phyloP scores from a whole-genome alignment of 192 early-diverging fungal species.

The Entomortierella beljakovae region DNA sequence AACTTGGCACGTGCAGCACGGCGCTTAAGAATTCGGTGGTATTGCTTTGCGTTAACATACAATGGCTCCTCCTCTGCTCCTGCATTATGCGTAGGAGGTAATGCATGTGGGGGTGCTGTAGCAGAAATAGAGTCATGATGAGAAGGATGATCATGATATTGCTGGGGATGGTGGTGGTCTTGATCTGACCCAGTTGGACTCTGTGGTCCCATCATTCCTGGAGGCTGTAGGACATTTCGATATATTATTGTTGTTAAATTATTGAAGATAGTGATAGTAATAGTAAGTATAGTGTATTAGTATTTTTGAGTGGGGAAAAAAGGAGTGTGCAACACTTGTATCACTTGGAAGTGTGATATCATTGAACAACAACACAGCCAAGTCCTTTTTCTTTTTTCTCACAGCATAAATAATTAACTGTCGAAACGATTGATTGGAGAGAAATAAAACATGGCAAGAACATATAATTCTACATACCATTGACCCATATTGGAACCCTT shows the following conservation, averaged over 20 bases:
- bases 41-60: slow-evolving; percentile 56
- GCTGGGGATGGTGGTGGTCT: slow-evolving; percentile 5
- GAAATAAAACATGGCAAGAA: background rate
- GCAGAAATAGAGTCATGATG: slow-evolving; percentile 5
- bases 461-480: slow-evolving; percentile 18
- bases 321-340: no score
- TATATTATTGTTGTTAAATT: no score
- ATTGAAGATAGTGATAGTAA: slow-evolving; percentile 1
- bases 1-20: slow-evolving; percentile 87
- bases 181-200: slow-evolving; percentile 27
- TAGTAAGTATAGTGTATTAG: background rate
- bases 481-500: slow-evolving; percentile 17
- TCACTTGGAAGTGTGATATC: no score
- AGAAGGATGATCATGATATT: slow-evolving; percentile 12
- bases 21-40: slow-evolving; percentile 96
- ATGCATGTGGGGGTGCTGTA: slow-evolving; percentile 3
- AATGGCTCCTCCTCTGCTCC: slow-evolving; percentile 24
- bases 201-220: slow-evolving; percentile 33
- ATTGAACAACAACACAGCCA: no score
- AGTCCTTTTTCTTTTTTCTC: no score
- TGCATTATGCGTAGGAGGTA: background rate
- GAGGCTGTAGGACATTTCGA: slow-evolving; percentile 6
- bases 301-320: background rate
- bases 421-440: background rate
- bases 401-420: background rate